A percentile compares a stretch with the other conserved stretches of the same genome.
Evolutionary conservation across 2,329 filamentous ascomycete species (phyloP).

Genomic region (Aspergillus uvarum): DNA sequence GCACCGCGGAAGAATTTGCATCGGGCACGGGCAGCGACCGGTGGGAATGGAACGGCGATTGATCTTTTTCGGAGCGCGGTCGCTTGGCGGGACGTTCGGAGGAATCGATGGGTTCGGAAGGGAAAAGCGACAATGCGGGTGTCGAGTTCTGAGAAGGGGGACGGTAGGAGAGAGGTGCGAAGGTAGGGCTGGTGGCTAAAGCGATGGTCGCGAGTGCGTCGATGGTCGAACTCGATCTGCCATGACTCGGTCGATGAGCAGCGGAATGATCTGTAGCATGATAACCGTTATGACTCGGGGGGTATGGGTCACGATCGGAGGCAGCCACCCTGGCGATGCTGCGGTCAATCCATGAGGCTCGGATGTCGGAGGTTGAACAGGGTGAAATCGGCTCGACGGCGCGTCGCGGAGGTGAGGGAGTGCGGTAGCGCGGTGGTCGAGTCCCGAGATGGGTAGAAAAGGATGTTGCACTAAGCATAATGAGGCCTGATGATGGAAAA

Average conservation of each 20-base stretch:
- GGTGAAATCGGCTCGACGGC: constrained; percentile 49
- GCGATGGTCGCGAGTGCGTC: constrained; percentile 53
- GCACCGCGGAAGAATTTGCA: constrained; percentile 32
- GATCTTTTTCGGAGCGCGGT: constrained; percentile 58
- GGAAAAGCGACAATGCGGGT: constrained; percentile 29
- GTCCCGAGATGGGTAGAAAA: constrained; percentile 36
- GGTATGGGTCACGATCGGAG: constrained; percentile 25
- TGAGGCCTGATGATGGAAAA: constrained; percentile 12
- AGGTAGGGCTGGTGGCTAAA: constrained; percentile 49
- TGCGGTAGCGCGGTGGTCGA: constrained; percentile 46
- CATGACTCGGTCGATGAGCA: constrained; percentile 39
- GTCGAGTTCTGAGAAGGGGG: constrained; percentile 29
- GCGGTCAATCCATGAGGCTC: constrained; percentile 33
- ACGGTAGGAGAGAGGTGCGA: constrained; percentile 36
- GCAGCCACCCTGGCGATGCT: constrained; percentile 24
- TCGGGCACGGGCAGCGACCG: constrained; percentile 27
- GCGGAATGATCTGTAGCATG: constrained; percentile 22
- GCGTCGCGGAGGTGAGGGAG: constrained; percentile 48
- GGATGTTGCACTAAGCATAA: constrained; percentile 43
- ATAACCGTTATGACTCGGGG: constrained; percentile 23
- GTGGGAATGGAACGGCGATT: constrained; percentile 41
- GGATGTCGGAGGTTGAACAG: constrained; percentile 31
- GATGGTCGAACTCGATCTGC: constrained; percentile 48
- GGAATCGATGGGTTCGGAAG: constrained; percentile 29
- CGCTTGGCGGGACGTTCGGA: constrained; percentile 58